Base-by-base conservation (phyloP, 2,329 filamentous ascomycete genomes). In the Clarireedia hainanense region DNA sequence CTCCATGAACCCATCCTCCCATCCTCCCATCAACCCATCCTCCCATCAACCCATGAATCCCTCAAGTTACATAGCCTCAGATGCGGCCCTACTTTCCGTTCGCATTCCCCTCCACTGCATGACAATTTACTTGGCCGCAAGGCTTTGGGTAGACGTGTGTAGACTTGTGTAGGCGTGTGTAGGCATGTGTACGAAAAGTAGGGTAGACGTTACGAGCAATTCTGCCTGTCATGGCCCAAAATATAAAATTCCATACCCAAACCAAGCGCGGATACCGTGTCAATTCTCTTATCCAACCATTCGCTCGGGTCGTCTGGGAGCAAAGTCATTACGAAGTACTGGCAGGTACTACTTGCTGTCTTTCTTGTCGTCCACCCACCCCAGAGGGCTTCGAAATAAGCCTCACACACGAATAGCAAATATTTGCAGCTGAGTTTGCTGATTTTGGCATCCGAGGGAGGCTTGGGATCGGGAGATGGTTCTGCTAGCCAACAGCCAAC, bases 401-500 rank as follows among this genome's bases (percentile, higher is more conserved):
- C 59, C 59, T 58, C 57, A 54, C 7, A 48, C 50, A 47, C 45
- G 59, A 59, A 61, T 60, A 61, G 58, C 30, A 60, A 58, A 58
- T 48, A 26, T 20, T 15, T 14, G 4, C n/a, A 56, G 57, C 51
- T 60, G 55, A 56, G 43, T 50, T 6, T 43, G n/a, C 15, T 43
- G 20, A 20, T 30, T 30, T 40, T 26, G 23, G 12, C 23, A 48
- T 50, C 20, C 26, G 26, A 50, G 37, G 50, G 17, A 47, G 50
- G 50, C 50, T 36, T 37, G 24, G 43, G 24, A 24, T 12, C 23
- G 17, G 20, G 36, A 34, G 15, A 26, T 26, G 45, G 46, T 50
- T 50, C 36, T 55, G 46, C 45, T 40, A 20, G 30, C 30, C 45
- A 24, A 50, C 27, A 30, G 27, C 27, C 27, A 30, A 2, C 20